phyloP scores from a whole-genome alignment of 192 early-diverging fungal genomes.

The Powellomyces hirtus region DNA sequence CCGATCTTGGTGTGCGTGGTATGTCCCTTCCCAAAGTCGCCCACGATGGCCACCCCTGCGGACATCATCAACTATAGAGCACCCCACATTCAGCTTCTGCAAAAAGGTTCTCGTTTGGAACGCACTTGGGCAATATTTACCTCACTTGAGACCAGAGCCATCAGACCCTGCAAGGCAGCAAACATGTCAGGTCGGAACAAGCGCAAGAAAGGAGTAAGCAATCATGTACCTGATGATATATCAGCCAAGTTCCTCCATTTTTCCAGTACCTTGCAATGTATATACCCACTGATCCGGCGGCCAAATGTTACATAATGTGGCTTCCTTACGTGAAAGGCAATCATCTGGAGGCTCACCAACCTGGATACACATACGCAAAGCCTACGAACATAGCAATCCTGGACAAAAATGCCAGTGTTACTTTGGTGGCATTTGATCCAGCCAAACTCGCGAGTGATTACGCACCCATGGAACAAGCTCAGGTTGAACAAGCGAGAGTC shows the following conservation, averaged over 20 bases:
- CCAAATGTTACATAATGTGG: too few relatives aligned
- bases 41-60: slow-evolving; percentile 32
- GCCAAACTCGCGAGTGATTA: too few relatives aligned
- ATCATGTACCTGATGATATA: slow-evolving; percentile 19
- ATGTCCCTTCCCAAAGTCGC: slow-evolving; percentile 28
- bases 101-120: too few relatives aligned
- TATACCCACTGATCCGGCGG: slow-evolving; percentile 29
- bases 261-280: slow-evolving; percentile 34
- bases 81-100: too few relatives aligned
- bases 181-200: background rate
- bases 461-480: slow-evolving; percentile 30
- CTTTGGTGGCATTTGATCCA: too few relatives aligned
- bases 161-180: background rate
- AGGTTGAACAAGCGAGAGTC: background rate
- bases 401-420: background rate
- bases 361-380: slow-evolving; percentile 34
- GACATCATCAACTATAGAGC: slow-evolving; percentile 21
- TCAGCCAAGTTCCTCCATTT: slow-evolving; percentile 23
- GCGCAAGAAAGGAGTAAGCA: background rate
- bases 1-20: slow-evolving; percentile 28
- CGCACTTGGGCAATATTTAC: too few relatives aligned
- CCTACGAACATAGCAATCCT: slow-evolving; percentile 6
- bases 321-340: too few relatives aligned
- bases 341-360: too few relatives aligned
- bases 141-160: slow-evolving; percentile 30